Evolutionary conservation across 306 rosid genomes (phyloP).

Genomic region (Echinosophora koreensis): DNA sequence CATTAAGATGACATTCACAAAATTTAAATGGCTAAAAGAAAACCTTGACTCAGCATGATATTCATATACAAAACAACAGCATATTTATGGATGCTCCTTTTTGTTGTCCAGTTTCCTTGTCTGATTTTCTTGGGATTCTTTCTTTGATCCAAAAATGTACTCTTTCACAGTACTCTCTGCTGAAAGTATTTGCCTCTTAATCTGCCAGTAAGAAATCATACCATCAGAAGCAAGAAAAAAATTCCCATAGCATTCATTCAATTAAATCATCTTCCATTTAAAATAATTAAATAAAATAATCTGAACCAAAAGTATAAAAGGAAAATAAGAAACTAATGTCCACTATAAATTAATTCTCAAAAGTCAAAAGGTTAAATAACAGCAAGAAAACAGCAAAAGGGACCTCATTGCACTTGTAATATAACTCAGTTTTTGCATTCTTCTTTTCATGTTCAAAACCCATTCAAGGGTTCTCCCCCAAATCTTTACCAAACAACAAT

Average conservation of each 20-base stretch:
- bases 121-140: conserved; percentile 54
- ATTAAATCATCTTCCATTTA: neutral
- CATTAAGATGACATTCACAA: conserved; percentile 21
- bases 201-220: conserved; percentile 56
- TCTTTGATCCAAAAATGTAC: conserved; percentile 69
- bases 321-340: conserved; percentile 13
- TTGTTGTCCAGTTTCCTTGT: conserved; percentile 52
- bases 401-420: conserved; percentile 1
- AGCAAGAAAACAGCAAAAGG: neutral
- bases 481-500: neutral
- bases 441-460: neutral
- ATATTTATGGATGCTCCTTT: conserved; percentile 58
- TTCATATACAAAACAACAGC: conserved; percentile 47
- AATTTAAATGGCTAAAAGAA: conserved; percentile 41
- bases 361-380: neutral
- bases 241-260: neutral
- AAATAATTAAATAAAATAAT: neutral
- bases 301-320: conserved; percentile 8
- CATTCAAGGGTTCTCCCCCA: neutral
- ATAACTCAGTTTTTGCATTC: neutral
- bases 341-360: neutral
- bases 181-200: conserved; percentile 71
- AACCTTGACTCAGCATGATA: conserved; percentile 35
- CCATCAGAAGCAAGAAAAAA: conserved; percentile 37
- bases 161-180: conserved; percentile 70